phyloP scores from a whole-genome alignment of 306 rosid species.

The Ammopiptanthus mongolicus region DNA sequence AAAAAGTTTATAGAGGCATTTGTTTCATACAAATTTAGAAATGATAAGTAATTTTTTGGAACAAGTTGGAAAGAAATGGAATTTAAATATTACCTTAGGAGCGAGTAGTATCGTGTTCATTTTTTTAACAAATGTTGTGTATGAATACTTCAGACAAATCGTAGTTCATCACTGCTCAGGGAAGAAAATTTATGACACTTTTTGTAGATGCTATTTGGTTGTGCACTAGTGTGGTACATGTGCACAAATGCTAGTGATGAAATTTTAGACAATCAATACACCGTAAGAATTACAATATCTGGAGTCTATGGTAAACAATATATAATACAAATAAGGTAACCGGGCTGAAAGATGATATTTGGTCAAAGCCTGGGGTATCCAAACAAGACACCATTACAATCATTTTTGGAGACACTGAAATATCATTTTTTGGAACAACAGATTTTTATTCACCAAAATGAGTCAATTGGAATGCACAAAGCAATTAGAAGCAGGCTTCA shows the following conservation, averaged over 20 bases:
- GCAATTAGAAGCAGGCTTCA: not conserved
- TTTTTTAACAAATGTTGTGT: not conserved
- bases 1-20: not conserved
- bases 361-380: not conserved
- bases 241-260: not conserved
- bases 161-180: not conserved
- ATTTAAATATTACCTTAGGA: not conserved
- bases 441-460: not conserved
- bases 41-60: not conserved
- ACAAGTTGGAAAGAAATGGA: not conserved
- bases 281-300: not conserved
- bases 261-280: not conserved
- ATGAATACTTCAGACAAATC: not conserved
- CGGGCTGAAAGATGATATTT: not conserved
- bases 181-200: not conserved
- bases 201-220: not conserved
- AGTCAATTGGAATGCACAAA: not conserved
- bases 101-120: not conserved
- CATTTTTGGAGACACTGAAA: too few relatives aligned
- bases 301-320: not conserved
- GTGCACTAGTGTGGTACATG: not conserved
- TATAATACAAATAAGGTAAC: not conserved
- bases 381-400: too few relatives aligned
- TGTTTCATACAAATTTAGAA: not conserved
- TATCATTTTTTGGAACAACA: too few relatives aligned